A percentile compares a stretch with the other conserved stretches of the same genome.
Conservation (phyloP, 1,139 yeast species). For the Blastobotrys buckinghamii region DNA sequence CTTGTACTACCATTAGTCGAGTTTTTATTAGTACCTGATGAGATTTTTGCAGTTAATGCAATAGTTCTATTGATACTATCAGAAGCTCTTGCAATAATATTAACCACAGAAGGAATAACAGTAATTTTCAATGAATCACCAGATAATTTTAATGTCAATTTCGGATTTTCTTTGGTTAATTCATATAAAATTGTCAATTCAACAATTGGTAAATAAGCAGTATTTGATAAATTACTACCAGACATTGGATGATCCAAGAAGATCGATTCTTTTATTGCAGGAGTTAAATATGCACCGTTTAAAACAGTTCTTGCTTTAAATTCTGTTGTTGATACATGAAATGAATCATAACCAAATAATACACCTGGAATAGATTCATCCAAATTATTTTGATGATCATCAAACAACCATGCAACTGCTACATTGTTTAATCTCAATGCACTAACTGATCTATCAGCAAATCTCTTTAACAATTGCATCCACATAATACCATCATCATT, state of each 20-base stretch:
- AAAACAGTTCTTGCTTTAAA: constrained; percentile 31
- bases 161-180: constrained; percentile 12
- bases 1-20: no score
- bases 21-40: background rate
- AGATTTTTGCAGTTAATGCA: background rate
- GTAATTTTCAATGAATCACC: constrained; percentile 32
- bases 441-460: constrained; percentile 35
- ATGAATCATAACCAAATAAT: constrained; percentile 63
- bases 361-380: constrained; percentile 40
- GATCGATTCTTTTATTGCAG: constrained; percentile 22
- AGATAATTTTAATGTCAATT: constrained; percentile 21
- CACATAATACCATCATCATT: background rate
- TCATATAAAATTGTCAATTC: constrained; percentile 16
- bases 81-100: constrained; percentile 18
- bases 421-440: constrained; percentile 60
- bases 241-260: constrained; percentile 10
- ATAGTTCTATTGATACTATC: constrained; percentile 16
- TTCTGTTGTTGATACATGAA: constrained; percentile 20
- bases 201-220: constrained; percentile 32
- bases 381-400: constrained; percentile 28
- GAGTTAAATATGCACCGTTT: constrained; percentile 33
- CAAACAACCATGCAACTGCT: constrained; percentile 73
- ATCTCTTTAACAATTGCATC: constrained; percentile 11
- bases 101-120: constrained; percentile 29
- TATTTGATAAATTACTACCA: constrained; percentile 24